A percentile compares a stretch with the other conserved stretches of the same genome.
phyloP scores from a whole-genome alignment of 257 asterid genomes.

The Craterostigma plantagineum region DNA sequence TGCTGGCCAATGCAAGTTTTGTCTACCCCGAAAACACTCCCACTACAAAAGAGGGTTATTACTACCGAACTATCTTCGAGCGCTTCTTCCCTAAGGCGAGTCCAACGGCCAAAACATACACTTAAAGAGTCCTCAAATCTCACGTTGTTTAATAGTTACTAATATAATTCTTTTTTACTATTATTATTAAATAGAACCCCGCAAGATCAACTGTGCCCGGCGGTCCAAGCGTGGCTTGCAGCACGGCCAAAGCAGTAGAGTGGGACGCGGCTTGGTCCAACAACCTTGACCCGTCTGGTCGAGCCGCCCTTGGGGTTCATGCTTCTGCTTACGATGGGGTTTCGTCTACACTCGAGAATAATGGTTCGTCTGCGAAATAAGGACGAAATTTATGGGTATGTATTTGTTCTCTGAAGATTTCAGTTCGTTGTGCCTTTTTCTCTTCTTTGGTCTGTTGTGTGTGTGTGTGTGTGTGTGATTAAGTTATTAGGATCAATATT shows the following conservation, averaged over 20 bases:
- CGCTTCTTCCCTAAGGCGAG: constrained; percentile 74
- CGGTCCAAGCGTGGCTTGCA: constrained; percentile 93
- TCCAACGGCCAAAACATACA: not conserved
- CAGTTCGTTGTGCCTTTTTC: too few relatives aligned
- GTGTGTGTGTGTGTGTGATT: too few relatives aligned
- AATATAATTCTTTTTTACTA: not conserved
- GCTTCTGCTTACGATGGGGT: constrained; percentile 30
- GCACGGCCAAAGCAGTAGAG: constrained; percentile 89
- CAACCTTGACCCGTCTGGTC: constrained; percentile 91
- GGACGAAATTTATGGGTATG: too few relatives aligned
- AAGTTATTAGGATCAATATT: too few relatives aligned
- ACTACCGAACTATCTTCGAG: constrained; percentile 72
- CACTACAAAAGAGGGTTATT: constrained; percentile 78
- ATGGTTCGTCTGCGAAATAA: too few relatives aligned
- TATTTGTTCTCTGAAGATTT: too few relatives aligned
- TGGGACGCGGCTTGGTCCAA: constrained; percentile 96
- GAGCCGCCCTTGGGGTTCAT: constrained; percentile 95
- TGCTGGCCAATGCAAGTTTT: constrained; percentile 81
- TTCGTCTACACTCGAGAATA: too few relatives aligned
- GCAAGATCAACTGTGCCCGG: constrained; percentile 93
- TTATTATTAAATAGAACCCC: constrained; percentile 38
- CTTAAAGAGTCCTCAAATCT: constrained; percentile 15
- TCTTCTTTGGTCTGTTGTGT: too few relatives aligned
- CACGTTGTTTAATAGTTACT: not conserved
- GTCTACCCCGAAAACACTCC: constrained; percentile 95